Evolutionary conservation across 2,329 filamentous ascomycete species (phyloP).

Genomic region (Apiospora rasikravindrae): DNA sequence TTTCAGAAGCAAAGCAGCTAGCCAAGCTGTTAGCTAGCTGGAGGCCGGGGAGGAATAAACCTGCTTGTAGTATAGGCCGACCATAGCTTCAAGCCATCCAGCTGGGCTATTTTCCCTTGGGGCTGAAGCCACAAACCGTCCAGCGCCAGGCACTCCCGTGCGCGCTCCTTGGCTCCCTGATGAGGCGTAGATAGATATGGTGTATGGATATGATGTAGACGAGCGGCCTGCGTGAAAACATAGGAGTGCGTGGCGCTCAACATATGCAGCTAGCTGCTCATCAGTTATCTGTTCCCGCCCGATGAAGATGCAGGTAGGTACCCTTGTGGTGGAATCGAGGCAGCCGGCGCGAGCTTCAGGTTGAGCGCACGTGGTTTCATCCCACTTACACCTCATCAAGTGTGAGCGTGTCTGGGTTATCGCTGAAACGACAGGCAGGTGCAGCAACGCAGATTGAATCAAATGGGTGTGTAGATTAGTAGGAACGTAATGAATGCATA

Average conservation of each 20-base stretch:
- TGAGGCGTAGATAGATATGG: neutral
- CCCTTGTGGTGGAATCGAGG: neutral
- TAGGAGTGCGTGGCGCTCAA: neutral
- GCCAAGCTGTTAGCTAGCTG: neutral
- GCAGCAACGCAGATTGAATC: neutral
- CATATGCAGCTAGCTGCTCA: neutral
- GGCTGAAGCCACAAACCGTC: slow-evolving; percentile 13
- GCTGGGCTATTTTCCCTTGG: neutral
- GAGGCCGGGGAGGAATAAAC: neutral
- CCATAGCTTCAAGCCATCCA: neutral
- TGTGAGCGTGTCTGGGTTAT: neutral
- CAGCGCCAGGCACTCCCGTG: slow-evolving; percentile 8
- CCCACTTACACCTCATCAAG: neutral
- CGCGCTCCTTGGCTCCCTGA: neutral
- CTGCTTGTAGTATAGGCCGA: neutral
- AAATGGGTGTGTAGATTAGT: neutral
- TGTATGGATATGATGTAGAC: too few relatives aligned
- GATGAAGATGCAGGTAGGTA: neutral
- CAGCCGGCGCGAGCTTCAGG: neutral
- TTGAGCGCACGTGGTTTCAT: slow-evolving; percentile 13
- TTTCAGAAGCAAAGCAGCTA: neutral
- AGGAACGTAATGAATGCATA: neutral
- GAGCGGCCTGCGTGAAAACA: neutral
- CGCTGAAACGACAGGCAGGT: neutral
- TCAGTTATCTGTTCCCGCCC: neutral